phyloP scores from a whole-genome alignment of 83 land plant genomes.

The Thuja plicata region DNA sequence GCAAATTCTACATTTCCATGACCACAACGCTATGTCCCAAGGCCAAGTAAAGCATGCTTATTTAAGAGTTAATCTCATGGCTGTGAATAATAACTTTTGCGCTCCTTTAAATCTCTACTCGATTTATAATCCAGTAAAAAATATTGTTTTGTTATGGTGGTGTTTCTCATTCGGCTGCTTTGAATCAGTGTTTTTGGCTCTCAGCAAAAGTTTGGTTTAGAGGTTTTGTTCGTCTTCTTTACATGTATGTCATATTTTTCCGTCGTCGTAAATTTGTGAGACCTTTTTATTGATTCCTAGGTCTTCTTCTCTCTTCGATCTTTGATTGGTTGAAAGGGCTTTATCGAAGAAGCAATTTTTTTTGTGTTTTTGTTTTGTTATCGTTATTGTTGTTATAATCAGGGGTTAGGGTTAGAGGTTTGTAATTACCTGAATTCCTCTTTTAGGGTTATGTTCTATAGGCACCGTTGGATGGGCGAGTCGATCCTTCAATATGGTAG shows the following conservation, averaged over 20 bases:
- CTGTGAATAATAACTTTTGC: background rate
- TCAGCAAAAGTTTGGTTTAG: background rate
- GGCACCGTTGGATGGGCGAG: background rate
- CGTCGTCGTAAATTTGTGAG: background rate
- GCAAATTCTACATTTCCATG: no score
- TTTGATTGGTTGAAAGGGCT: background rate
- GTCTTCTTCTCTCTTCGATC: background rate
- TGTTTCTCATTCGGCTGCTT: background rate
- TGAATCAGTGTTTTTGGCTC: background rate
- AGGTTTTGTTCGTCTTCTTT: background rate
- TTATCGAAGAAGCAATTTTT: background rate
- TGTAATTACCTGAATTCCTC: background rate
- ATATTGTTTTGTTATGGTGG: background rate
- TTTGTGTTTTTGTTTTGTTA: background rate
- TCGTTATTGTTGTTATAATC: background rate
- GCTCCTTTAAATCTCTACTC: background rate
- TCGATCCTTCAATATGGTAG: background rate
- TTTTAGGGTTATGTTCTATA: background rate
- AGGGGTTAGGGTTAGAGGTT: background rate
- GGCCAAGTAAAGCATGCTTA: background rate
- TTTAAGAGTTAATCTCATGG: background rate
- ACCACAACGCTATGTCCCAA: no score
- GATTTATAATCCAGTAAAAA: background rate
- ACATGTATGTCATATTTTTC: background rate
- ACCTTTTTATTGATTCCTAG: background rate